A percentile compares a stretch with the other conserved stretches of the same genome.
Evolutionary conservation across 2,329 filamentous ascomycete genomes (phyloP).

Genomic region (Colletotrichum sublineola): DNA sequence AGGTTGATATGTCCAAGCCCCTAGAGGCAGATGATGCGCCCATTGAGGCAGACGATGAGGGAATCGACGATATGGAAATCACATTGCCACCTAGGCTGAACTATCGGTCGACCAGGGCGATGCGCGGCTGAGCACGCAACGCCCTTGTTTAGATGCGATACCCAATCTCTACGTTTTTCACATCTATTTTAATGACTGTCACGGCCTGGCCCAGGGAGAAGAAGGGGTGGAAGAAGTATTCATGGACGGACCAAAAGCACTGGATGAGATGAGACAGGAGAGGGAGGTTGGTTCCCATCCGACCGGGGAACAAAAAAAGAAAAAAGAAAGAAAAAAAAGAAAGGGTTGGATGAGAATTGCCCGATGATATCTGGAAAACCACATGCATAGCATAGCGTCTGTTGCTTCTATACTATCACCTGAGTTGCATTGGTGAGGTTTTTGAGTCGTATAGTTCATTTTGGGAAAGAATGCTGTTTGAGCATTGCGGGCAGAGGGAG

Average conservation of each 20-base stretch:
- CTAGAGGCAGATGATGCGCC: constrained; percentile 35
- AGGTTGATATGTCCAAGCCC: constrained; percentile 35
- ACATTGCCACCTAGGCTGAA: constrained; percentile 54
- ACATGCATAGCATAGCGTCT: constrained; percentile 42
- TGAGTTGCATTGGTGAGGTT: constrained; percentile 19
- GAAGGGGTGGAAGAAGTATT: not conserved
- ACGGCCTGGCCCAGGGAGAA: constrained; percentile 33
- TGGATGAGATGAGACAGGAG: not conserved
- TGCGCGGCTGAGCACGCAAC: constrained; percentile 46
- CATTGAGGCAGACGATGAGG: constrained; percentile 56
- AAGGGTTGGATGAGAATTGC: not conserved
- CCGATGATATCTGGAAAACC: constrained; percentile 29
- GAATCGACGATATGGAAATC: constrained; percentile 54
- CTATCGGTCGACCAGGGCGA: constrained; percentile 58
- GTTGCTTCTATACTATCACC: constrained; percentile 33
- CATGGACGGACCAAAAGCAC: constrained; percentile 29
- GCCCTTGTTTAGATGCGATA: not conserved
- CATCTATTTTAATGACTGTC: constrained; percentile 31
- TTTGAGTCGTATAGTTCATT: constrained; percentile 8
- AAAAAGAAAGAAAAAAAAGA: no score
- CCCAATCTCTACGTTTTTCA: not conserved
- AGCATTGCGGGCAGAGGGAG: not conserved
- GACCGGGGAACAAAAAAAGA: not conserved
- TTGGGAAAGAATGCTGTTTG: not conserved
- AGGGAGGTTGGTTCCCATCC: constrained; percentile 2